Percentiles rank a stretch among this genome's conserved stretches.
Conservation (phyloP, 176 grass and related monocot species). For the Lolium perenne region DNA sequence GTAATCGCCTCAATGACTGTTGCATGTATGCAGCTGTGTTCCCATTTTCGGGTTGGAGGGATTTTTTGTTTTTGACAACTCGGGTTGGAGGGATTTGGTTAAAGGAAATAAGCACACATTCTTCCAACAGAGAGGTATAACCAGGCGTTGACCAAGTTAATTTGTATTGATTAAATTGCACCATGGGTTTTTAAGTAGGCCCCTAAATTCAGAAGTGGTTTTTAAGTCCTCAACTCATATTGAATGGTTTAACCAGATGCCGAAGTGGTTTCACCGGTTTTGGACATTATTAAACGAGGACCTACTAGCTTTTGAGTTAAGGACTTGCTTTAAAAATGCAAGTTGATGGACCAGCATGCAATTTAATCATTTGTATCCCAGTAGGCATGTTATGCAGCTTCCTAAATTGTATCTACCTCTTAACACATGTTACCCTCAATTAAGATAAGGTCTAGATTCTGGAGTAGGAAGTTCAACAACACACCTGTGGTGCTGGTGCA, state of each 20-base stretch:
- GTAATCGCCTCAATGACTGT: neutral
- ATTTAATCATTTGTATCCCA: slow-evolving; percentile 14
- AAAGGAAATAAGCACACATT: neutral
- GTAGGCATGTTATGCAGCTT: slow-evolving; percentile 24
- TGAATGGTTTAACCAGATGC: neutral
- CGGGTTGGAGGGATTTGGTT: slow-evolving; percentile 10
- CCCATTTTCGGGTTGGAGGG: neutral
- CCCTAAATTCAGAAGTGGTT: slow-evolving; percentile 5
- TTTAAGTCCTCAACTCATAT: neutral
- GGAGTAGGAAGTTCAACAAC: slow-evolving; percentile 20
- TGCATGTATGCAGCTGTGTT: neutral
- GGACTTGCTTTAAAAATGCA: slow-evolving; percentile 3
- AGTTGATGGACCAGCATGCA: neutral
- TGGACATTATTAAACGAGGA: slow-evolving; percentile 3
- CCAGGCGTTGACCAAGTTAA: neutral
- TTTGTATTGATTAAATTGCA: slow-evolving; percentile 7
- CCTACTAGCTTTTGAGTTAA: slow-evolving; percentile 15
- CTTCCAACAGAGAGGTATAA: neutral
- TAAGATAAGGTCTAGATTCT: slow-evolving; percentile 20
- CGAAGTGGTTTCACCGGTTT: neutral
- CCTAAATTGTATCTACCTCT: slow-evolving; percentile 16
- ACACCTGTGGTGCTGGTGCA: slow-evolving; percentile 68
- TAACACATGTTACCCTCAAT: neutral
- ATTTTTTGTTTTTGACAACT: neutral
- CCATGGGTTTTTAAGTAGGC: neutral